phyloP scores from a whole-genome alignment of 306 rosid species.

The Cyamopsis tetragonoloba region DNA sequence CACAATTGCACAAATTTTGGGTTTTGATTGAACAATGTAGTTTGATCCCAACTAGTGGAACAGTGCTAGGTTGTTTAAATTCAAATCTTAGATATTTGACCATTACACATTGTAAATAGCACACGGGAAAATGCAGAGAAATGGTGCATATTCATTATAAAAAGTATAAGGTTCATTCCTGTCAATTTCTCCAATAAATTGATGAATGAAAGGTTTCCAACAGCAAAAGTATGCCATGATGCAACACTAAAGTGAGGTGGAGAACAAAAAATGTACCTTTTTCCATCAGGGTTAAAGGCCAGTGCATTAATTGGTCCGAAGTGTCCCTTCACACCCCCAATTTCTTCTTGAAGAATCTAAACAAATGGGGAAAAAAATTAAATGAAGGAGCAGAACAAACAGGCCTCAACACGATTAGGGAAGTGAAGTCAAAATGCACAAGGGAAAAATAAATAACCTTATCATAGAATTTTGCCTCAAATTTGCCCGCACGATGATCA shows the following conservation, averaged over 20 bases:
- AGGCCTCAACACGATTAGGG: not conserved
- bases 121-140: not conserved
- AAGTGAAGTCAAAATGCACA: not conserved
- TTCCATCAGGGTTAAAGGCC: slow-evolving; percentile 96
- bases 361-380: slow-evolving; percentile 14
- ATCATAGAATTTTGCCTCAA: slow-evolving; percentile 88
- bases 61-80: not conserved
- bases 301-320: slow-evolving; percentile 96
- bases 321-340: slow-evolving; percentile 98
- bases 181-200: not conserved
- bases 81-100: not conserved
- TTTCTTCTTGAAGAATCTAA: slow-evolving; percentile 95
- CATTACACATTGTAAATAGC: not conserved
- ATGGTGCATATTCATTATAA: not conserved
- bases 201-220: not conserved
- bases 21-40: not conserved
- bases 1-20: not conserved
- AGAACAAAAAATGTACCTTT: slow-evolving; percentile 47
- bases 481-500: slow-evolving; percentile 81
- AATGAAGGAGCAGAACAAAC: not conserved
- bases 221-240: not conserved
- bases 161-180: not conserved
- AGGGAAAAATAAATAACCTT: slow-evolving; percentile 43
- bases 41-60: not conserved
- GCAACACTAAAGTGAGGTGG: not conserved